Conservation (phyloP, 2,329 filamentous ascomycete genomes). For the Fusarium algeriense region DNA sequence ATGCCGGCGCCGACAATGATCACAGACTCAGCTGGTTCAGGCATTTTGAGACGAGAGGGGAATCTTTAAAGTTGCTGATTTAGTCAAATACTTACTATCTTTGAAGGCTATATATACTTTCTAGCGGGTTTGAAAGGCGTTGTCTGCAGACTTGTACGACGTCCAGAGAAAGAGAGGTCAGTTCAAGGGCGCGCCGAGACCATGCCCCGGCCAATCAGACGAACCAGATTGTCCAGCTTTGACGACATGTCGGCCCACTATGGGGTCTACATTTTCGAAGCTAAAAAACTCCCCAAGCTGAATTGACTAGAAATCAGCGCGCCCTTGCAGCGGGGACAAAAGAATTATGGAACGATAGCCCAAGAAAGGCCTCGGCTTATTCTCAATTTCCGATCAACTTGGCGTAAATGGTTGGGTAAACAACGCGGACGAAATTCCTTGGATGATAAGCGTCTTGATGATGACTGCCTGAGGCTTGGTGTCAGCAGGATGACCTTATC, state of each 20-base stretch:
- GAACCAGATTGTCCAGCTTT: fast-evolving
- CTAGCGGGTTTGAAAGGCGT: too few relatives aligned
- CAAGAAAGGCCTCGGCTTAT: too few relatives aligned
- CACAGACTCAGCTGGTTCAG: slow-evolving; percentile 22
- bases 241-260: not conserved
- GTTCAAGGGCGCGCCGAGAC: slow-evolving; percentile 13
- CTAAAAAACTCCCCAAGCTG: not conserved
- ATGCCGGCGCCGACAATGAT: slow-evolving; percentile 40
- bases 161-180: not conserved
- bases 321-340: slow-evolving; percentile 8
- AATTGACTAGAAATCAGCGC: not conserved
- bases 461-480: not conserved
- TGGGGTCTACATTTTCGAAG: not conserved
- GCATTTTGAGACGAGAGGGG: slow-evolving; percentile 4
- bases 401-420: not conserved
- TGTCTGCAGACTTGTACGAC: not conserved
- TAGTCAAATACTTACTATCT: not conserved
- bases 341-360: not conserved
- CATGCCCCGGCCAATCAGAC: not conserved
- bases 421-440: not conserved
- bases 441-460: not conserved
- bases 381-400: not conserved
- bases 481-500: not conserved
- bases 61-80: too few relatives aligned
- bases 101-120: not conserved